Percentiles rank a stretch among this genome's conserved stretches.
phyloP scores from a whole-genome alignment of 2,329 filamentous ascomycete genomes.

The Calonectria honghensis region DNA sequence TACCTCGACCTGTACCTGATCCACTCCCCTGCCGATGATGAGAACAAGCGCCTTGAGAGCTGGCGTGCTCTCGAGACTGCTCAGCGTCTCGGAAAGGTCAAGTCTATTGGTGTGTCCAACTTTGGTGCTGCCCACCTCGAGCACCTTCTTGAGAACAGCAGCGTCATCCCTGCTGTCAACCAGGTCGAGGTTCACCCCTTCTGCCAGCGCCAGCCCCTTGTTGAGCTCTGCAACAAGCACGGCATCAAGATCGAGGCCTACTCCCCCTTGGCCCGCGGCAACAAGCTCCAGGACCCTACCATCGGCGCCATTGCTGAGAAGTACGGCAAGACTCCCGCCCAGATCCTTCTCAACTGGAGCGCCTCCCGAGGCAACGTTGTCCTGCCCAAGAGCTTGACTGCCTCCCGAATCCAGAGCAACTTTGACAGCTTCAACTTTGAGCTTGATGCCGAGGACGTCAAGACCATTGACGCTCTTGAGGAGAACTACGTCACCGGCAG shows the following conservation, averaged over 20 bases:
- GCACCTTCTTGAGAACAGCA: slow-evolving; percentile 73
- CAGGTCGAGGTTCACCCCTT: slow-evolving; percentile 89
- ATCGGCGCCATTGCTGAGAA: slow-evolving; percentile 79
- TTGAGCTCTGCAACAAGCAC: slow-evolving; percentile 74
- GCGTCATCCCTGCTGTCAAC: slow-evolving; percentile 80
- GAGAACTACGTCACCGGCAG: slow-evolving; percentile 82
- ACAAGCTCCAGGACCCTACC: slow-evolving; percentile 72
- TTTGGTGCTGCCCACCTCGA: slow-evolving; percentile 80
- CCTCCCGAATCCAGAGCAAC: slow-evolving; percentile 80
- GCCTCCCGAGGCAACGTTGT: slow-evolving; percentile 84
- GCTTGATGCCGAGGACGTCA: slow-evolving; percentile 77
- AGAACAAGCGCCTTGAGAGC: slow-evolving; percentile 79
- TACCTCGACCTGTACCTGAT: slow-evolving; percentile 85
- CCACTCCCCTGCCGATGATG: slow-evolving; percentile 80
- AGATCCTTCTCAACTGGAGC: slow-evolving; percentile 87
- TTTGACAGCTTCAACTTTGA: slow-evolving; percentile 76
- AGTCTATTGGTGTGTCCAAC: slow-evolving; percentile 86
- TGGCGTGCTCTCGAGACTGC: slow-evolving; percentile 84
- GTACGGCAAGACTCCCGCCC: slow-evolving; percentile 82
- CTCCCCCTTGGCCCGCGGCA: slow-evolving; percentile 64
- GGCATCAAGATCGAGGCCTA: slow-evolving; percentile 75
- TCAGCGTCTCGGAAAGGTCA: slow-evolving; percentile 77
- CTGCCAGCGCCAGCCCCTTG: slow-evolving; percentile 76
- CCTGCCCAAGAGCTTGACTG: slow-evolving; percentile 82
- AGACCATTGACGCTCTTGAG: slow-evolving; percentile 77